Evolutionary conservation across 805 yeast species (phyloP).

Genomic region (Danielia reshetovae): DNA sequence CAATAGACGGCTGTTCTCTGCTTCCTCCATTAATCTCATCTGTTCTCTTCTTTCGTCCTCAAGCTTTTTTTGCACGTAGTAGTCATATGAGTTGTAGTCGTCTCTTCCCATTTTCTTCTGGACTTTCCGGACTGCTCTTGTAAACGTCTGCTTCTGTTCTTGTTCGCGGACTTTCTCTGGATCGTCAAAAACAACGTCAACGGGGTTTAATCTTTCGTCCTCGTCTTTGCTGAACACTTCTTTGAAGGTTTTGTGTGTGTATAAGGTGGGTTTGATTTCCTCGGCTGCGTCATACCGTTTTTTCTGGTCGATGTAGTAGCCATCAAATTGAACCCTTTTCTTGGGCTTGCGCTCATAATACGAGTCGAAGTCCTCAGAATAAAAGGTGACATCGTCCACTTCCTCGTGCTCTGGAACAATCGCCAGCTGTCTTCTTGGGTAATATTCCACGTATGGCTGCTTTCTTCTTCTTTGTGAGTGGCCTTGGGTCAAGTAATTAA

Average conservation of each 20-base stretch:
- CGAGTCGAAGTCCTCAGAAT: not conserved
- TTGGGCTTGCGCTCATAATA: not conserved
- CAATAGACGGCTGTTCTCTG: not conserved
- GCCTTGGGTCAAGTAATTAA: constrained; percentile 12
- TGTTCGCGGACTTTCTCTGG: constrained; percentile 14
- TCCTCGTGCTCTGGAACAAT: not conserved
- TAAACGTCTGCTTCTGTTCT: constrained; percentile 21
- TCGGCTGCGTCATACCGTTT: constrained; percentile 30
- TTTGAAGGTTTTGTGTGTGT: constrained; percentile 37
- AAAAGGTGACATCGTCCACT: not conserved
- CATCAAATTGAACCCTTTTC: constrained; percentile 14
- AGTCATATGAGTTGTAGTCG: constrained; percentile 33
- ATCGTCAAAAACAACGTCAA: constrained; percentile 36
- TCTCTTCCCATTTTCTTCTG: constrained; percentile 28
- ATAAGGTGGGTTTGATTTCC: constrained; percentile 28
- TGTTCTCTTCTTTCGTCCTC: constrained; percentile 4
- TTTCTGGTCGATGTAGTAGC: constrained; percentile 37
- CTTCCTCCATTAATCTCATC: not conserved
- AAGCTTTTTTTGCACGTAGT: constrained; percentile 21
- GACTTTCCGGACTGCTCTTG: constrained; percentile 25
- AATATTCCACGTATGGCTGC: constrained; percentile 2
- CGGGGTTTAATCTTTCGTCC: constrained; percentile 36
- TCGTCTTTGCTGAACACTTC: constrained; percentile 31
- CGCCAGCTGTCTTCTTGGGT: not conserved
- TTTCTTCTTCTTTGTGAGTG: not conserved